Evolutionary conservation across 257 asterid species (phyloP).

Genomic region (Cynanchum wilfordii): DNA sequence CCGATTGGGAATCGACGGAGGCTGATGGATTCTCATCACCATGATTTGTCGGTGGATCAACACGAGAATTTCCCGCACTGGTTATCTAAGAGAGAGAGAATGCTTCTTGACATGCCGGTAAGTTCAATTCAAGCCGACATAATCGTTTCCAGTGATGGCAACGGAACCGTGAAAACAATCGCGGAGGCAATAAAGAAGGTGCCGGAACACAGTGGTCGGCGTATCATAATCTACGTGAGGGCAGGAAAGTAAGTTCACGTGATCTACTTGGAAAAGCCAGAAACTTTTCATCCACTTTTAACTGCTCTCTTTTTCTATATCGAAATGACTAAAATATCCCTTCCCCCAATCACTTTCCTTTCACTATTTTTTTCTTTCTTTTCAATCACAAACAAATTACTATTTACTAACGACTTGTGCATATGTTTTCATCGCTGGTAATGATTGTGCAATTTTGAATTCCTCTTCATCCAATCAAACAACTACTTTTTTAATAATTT

Average conservation of each 20-base stretch:
- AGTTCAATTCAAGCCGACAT: constrained; percentile 53
- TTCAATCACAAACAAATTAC: no score
- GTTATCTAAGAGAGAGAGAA: constrained; percentile 60
- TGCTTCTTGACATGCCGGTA: constrained; percentile 48
- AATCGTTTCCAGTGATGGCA: constrained; percentile 69
- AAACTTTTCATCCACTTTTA: constrained; percentile 4
- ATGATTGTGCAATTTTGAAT: no score
- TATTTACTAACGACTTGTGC: no score
- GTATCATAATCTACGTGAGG: constrained; percentile 85
- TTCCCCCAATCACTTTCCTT: background rate
- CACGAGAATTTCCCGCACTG: constrained; percentile 60
- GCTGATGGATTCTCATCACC: constrained; percentile 19
- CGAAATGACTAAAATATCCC: background rate
- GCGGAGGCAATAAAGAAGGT: constrained; percentile 85
- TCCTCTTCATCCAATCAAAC: no score
- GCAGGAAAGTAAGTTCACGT: constrained; percentile 88
- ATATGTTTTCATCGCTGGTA: no score
- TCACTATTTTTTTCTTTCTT: no score
- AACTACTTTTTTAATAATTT: no score
- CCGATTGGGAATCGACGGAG: constrained; percentile 77
- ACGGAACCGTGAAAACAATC: constrained; percentile 73
- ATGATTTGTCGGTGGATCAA: background rate
- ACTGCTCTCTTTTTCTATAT: background rate
- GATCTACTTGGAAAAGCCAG: constrained; percentile 4
- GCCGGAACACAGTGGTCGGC: constrained; percentile 56